Base-by-base conservation (phyloP, 192 early-diverging fungal species). In the Coemansia erecta region DNA sequence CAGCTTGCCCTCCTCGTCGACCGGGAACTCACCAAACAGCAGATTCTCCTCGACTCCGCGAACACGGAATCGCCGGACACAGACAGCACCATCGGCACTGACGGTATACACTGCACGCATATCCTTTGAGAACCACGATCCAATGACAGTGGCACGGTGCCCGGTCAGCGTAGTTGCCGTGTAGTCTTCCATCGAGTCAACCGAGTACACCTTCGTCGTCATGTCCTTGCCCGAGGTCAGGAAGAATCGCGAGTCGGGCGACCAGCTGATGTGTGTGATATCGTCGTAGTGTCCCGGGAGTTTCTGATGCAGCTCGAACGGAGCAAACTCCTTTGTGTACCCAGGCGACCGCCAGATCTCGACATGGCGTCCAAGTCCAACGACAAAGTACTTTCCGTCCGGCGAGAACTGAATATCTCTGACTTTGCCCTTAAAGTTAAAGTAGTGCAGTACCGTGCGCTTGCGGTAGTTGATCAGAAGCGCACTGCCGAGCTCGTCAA, bases 271-370 rank as follows among this genome's bases (percentile, higher is more conserved):
- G 22, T 72, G 77, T 12, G 83, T 86, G 10, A 98, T 86, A 53
- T 94, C 89, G 64, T 99, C 95, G 60, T 88, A 86, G 51, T 90
- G 90, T 18, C 92, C 94, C 14, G 89, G 81, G 50, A 87, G 87
- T 19, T 73, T 85, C 35, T 87, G 83, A 66, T 93, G 89, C 58
- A 98, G 73, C 24, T 91, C 86, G 72, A 99, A 90, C 15, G 96
- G 94, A 6, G 90, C 83, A 63, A 96, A 98, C 81, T 99, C 95
- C 59, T 89, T 82, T 26, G 88, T 86, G 68, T 87, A 90, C 55
- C 93, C 91, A 23, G 98, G 98, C 21, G 95, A 90, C 65, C 85
- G 83, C 95, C 95, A 98, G 26, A 97, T 81, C 66, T 97, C 88
- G 43, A 96, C 75, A 26, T 85, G 81, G 61, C 89, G 90, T 59